phyloP scores from a whole-genome alignment of 805 yeast genomes.

The Saccharomyces paradoxus region DNA sequence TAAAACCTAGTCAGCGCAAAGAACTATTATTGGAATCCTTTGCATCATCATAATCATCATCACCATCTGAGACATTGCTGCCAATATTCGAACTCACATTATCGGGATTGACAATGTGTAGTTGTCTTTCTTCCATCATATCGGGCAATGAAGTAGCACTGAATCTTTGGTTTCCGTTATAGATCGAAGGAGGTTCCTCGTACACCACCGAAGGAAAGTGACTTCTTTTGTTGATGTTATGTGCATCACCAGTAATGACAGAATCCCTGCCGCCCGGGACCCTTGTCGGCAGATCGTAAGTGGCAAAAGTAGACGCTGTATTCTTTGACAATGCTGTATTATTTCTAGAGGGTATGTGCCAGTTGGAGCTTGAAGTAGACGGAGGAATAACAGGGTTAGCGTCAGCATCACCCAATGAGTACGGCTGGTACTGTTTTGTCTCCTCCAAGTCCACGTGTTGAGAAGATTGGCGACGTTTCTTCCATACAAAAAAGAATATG shows the following conservation, averaged over 20 bases:
- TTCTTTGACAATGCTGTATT: constrained; percentile 6
- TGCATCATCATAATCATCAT: not conserved
- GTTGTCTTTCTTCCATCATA: constrained; percentile 31
- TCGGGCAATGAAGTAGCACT: constrained; percentile 51
- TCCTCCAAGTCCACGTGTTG: constrained; percentile 35
- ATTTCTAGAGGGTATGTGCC: constrained; percentile 11
- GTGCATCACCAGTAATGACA: constrained; percentile 1
- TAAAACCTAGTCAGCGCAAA: not conserved
- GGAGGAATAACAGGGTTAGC: constrained; percentile 3
- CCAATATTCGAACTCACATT: constrained; percentile 5
- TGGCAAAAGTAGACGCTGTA: constrained; percentile 7
- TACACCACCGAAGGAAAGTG: constrained; percentile 12
- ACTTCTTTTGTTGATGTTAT: constrained; percentile 2
- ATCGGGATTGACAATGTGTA: constrained; percentile 44
- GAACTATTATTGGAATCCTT: not conserved
- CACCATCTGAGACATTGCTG: constrained; percentile 3
- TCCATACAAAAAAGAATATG: constrained; percentile 34
- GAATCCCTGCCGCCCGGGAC: constrained; percentile 4
- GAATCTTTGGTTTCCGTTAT: constrained; percentile 40
- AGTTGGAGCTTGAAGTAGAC: constrained; percentile 4
- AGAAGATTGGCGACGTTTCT: constrained; percentile 30
- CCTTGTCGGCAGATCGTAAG: constrained; percentile 2
- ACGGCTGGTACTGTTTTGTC: constrained; percentile 23
- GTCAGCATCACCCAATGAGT: constrained; percentile 20
- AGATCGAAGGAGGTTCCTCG: constrained; percentile 27